Evolutionary conservation across 176 grass and related monocot species (phyloP), one percentile per base, ranked within the genome.

Genomic region (Eremochloa ophiuroides): DNA sequence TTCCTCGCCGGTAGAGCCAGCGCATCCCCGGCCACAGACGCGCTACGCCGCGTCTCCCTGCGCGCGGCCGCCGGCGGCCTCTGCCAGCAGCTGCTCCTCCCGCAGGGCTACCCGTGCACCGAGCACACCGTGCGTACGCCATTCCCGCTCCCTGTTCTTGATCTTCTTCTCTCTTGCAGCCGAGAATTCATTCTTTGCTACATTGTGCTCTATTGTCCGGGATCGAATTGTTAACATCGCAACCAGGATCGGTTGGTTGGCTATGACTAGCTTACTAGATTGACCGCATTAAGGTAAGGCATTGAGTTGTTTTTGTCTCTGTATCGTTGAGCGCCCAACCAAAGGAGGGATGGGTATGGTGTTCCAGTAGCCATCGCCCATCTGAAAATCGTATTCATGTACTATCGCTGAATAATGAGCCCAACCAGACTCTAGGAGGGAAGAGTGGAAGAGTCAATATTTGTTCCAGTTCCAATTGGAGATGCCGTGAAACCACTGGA

Each of bases 91-190:
- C 87, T 94, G 66, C 81, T 98, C 67, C 75, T 80, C 47, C 90
- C 92, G 6, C 77, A 82, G 23, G 92, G 86, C 42, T 98, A 98
- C 62, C 92, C 90, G 22, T 98, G 95, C 71, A 88, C 90, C 25
- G 92, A 98, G 66, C 86, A 98, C 84, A 98, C 78, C 1, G 95
- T 98, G 87, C 17, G 70, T 64, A 20, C 75, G 15, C 51, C 77
- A 48, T 67, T 15, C 62, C 29, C 58, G 40, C 62, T 59, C 18
- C 12, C 26, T 64, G 41, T 62, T 48, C 60, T 34, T 23, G 31
- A 50, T 34, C 42, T 31, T 25, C 16, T n/a, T 14, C 10, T 41
- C 37, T 69, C 66, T 47, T 17, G 76, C 20, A 27, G n/a, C n/a
- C 22, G 34, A 27, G 22, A 11, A 53, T 53, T 33, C 4, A 18